phyloP scores from a whole-genome alignment of 106 monocot genomes.

The Allium fistulosum region DNA sequence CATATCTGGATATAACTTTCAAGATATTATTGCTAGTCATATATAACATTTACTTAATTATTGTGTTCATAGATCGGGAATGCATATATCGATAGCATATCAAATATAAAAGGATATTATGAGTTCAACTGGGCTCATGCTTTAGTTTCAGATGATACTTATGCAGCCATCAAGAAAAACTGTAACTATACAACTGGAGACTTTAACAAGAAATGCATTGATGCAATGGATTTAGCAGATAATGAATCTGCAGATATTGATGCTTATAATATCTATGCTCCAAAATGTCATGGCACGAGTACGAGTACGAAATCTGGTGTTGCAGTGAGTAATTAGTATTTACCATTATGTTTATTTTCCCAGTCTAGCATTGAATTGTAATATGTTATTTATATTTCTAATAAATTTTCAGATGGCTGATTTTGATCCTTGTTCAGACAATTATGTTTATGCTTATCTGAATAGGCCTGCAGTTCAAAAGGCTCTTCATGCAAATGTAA shows the following conservation, averaged over 20 bases:
- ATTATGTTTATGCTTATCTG: slow-evolving; percentile 1
- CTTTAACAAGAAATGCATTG: background rate
- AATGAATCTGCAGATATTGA: slow-evolving; percentile 9
- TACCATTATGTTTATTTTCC: background rate
- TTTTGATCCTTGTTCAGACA: slow-evolving; percentile 6
- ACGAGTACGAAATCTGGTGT: background rate
- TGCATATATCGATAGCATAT: slow-evolving; percentile 11
- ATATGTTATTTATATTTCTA: background rate
- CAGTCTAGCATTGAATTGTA: background rate
- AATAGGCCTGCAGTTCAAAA: slow-evolving; percentile 5
- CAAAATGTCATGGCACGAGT: slow-evolving; percentile 15
- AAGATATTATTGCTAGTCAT: too few relatives aligned
- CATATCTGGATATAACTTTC: too few relatives aligned
- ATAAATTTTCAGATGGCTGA: background rate
- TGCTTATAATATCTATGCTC: slow-evolving; percentile 50
- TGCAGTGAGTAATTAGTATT: background rate
- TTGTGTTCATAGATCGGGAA: slow-evolving; percentile 34
- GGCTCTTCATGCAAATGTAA: slow-evolving; percentile 1
- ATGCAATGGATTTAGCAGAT: background rate
- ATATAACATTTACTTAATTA: too few relatives aligned
- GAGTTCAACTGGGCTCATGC: slow-evolving; percentile 42
- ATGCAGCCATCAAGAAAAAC: background rate
- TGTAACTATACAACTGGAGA: slow-evolving; percentile 11
- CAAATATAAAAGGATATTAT: background rate
- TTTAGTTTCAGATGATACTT: slow-evolving; percentile 28